Conservation (phyloP, 1,284 basidiomycete species). For the Austropuccinia psidii region DNA sequence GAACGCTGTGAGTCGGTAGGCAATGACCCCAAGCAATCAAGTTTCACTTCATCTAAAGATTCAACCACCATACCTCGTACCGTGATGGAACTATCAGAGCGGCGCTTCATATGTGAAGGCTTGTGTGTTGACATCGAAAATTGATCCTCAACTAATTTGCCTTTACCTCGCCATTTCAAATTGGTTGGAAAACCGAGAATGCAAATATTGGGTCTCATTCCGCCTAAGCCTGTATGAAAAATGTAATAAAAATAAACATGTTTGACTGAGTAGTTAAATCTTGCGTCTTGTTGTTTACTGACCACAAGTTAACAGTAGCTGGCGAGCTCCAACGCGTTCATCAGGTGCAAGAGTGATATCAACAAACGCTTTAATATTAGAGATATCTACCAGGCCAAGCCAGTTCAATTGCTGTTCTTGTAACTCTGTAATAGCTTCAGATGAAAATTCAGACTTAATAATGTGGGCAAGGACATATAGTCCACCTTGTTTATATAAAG, state of each 20-base stretch:
- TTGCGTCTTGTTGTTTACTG: neutral
- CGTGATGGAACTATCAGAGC: slow-evolving; percentile 26
- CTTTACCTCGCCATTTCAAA: slow-evolving; percentile 27
- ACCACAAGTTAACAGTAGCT: slow-evolving; percentile 24
- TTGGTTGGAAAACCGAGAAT: slow-evolving; percentile 33
- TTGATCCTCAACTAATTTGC: neutral
- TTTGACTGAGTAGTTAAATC: neutral
- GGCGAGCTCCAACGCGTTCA: slow-evolving; percentile 33
- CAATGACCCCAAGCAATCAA: slow-evolving; percentile 17
- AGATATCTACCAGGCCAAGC: slow-evolving; percentile 34
- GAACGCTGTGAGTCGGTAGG: slow-evolving; percentile 27
- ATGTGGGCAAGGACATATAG: slow-evolving; percentile 31
- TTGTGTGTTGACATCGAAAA: neutral
- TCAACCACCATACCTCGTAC: slow-evolving; percentile 15
- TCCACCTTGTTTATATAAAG: neutral
- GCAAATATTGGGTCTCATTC: slow-evolving; percentile 36
- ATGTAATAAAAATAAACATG: neutral
- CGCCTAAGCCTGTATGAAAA: slow-evolving; percentile 12
- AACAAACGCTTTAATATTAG: slow-evolving; percentile 35
- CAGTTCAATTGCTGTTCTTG: slow-evolving; percentile 35
- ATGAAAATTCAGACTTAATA: slow-evolving; percentile 34
- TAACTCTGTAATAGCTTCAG: slow-evolving; percentile 29
- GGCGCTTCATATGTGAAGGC: neutral
- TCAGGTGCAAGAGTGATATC: slow-evolving; percentile 30
- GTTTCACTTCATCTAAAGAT: neutral